Evolutionary conservation across 83 land plant species (phyloP), one percentile per base, ranked within the genome.

Genomic region (Picea engelmannii): DNA sequence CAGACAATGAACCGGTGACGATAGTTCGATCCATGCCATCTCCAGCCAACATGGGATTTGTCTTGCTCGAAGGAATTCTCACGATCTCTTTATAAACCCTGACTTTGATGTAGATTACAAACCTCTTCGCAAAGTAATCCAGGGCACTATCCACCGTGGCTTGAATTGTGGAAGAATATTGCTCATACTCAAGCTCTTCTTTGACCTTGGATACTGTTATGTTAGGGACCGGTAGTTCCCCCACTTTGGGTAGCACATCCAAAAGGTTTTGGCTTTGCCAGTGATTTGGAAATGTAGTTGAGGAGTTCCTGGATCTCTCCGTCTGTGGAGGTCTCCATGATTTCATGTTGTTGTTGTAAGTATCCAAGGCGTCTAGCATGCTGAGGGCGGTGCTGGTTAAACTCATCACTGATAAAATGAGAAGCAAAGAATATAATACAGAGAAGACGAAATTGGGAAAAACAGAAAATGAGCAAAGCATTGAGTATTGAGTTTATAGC

Each of bases 21-120:
- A 92, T 87, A 25, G 89, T 92, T 62, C 81, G 84, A 69, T 90
- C 89, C 81, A 90, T 89, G 11, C 55, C 55, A 0, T 6, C 6
- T 6, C 5, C 6, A 6, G 47, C 47, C 47, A 44, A 44, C 76
- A 90, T 88, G 77, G 90, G 69, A 66, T 92, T 88, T 58, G 62
- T 87, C 81, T 91, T 91, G 84, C 79, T 83, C 23, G 79, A 80
- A 77, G 88, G 82, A 13, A 93, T 86, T 55, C 88, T 63, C 8
- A 81, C 85, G 2, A 35, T 35, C 40, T 38, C 40, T 3, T 38
- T 38, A 38, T 38, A 38, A 38, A 38, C 40, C 40, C 40, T 5
- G 0, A 2, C 40, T 24, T 80, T 83, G 83, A 83, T 67, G 40
- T 81, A 18, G 16, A 83, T 83, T 13, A 83, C 59, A 15, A 31